phyloP scores from a whole-genome alignment of 805 yeast species.

The Brettanomyces nanus region DNA sequence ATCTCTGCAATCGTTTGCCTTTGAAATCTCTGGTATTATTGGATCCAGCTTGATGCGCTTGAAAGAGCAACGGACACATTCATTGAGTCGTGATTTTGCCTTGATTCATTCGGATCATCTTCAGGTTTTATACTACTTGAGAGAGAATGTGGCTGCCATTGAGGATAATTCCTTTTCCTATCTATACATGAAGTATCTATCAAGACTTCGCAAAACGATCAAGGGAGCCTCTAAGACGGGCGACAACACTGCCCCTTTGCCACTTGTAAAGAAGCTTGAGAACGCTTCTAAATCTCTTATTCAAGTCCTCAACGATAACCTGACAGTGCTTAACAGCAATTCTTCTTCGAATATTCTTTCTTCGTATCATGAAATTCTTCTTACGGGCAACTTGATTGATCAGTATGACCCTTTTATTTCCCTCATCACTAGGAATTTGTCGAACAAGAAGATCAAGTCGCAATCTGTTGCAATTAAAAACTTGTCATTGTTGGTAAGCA shows the following conservation, averaged over 20 bases:
- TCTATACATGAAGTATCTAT: neutral
- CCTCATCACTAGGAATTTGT: constrained; percentile 39
- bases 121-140: neutral
- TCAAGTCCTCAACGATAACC: constrained; percentile 1
- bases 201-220: neutral
- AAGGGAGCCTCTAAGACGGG: too few species aligned
- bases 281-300: neutral
- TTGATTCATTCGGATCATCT: neutral
- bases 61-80: constrained; percentile 9
- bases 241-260: neutral
- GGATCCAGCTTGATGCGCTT: constrained; percentile 42
- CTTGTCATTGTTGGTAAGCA: constrained; percentile 44
- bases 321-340: neutral
- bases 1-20: constrained; percentile 38
- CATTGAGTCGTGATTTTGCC: neutral
- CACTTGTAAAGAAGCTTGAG: neutral
- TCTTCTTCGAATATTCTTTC: constrained; percentile 1
- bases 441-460: constrained; percentile 41
- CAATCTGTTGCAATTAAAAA: constrained; percentile 61
- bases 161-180: neutral
- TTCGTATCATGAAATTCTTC: constrained; percentile 19
- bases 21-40: constrained; percentile 56
- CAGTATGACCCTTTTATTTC: constrained; percentile 47
- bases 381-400: constrained; percentile 25
- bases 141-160: neutral